Evolutionary conservation across 2,329 filamentous ascomycete species (phyloP).

Genomic region (Dothideomycetes sp.): DNA sequence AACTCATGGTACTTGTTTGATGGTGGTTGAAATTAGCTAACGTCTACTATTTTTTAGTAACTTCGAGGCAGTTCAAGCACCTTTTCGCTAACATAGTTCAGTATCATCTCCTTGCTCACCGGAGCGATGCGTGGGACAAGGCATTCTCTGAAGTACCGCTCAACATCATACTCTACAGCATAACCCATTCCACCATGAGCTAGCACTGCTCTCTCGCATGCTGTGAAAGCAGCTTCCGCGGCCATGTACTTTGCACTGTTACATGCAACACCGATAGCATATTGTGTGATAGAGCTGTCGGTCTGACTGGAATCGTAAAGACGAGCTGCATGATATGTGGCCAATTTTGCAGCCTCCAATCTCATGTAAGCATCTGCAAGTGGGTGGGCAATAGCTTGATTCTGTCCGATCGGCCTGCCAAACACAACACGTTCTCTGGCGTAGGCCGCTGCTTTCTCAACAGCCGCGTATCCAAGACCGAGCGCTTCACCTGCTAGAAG

Average conservation of each 20-base stretch:
- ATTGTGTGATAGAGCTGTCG: constrained; percentile 27
- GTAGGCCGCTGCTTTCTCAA: constrained; percentile 47
- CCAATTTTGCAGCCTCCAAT: constrained; percentile 49
- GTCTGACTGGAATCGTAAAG: constrained; percentile 42
- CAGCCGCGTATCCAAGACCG: constrained; percentile 33
- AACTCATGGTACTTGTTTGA: no score
- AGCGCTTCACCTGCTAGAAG: constrained; percentile 49
- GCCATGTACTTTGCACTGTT: constrained; percentile 49
- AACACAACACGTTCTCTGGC: constrained; percentile 57
- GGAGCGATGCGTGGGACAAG: constrained; percentile 50
- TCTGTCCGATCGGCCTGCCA: constrained; percentile 52
- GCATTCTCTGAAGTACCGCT: constrained; percentile 48
- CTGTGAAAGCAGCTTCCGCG: constrained; percentile 49
- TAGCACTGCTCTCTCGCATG: constrained; percentile 48
- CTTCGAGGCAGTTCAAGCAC: constrained; percentile 56
- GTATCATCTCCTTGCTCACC: constrained; percentile 51
- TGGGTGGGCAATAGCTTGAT: constrained; percentile 56
- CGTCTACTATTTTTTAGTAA: no score
- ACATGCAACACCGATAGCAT: constrained; percentile 42
- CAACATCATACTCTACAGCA: constrained; percentile 52
- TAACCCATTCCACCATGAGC: constrained; percentile 54
- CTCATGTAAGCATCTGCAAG: constrained; percentile 55
- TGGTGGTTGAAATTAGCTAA: no score
- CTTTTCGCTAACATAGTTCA: constrained; percentile 62
- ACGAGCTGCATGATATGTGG: constrained; percentile 49